phyloP scores from a whole-genome alignment of 2,329 filamentous ascomycete species.

The Pseudocercospora macadamiae region DNA sequence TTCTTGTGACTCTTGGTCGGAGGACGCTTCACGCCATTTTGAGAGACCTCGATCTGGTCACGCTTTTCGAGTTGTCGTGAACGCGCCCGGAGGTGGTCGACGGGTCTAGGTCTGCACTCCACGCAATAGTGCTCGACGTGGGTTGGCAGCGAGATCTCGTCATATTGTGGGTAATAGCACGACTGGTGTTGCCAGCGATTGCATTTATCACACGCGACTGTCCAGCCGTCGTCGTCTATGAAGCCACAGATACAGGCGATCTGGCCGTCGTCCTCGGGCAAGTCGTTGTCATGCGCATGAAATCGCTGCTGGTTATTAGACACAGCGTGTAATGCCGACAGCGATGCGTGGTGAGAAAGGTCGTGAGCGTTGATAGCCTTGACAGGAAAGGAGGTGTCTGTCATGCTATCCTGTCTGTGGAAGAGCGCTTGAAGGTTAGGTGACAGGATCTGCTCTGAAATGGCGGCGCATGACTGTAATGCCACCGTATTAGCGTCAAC shows the following conservation, averaged over 20 bases:
- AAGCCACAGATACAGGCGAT: conserved; percentile 98
- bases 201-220: conserved; percentile 93
- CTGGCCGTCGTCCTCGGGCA: conserved; percentile 80
- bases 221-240: conserved; percentile 93
- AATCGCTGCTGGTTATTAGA: conserved; percentile 27
- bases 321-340: conserved; percentile 36
- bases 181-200: conserved; percentile 98
- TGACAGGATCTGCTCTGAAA: conserved; percentile 33
- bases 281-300: conserved; percentile 23
- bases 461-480: conserved; percentile 42
- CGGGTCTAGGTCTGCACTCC: conserved; percentile 77
- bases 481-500: conserved; percentile 26
- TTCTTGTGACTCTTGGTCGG: conserved; percentile 85
- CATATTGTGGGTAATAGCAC: conserved; percentile 84
- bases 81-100: conserved; percentile 75
- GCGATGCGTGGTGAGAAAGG: conserved; percentile 25
- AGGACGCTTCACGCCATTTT: conserved; percentile 63
- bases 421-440: conserved; percentile 35
- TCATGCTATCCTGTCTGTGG: conserved; percentile 43
- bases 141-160: conserved; percentile 63
- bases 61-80: conserved; percentile 42
- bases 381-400: conserved; percentile 37
- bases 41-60: conserved; percentile 63
- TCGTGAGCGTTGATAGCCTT: conserved; percentile 38
- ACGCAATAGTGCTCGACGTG: conserved; percentile 75